Conservation (phyloP, 2,329 filamentous ascomycete species). For the Albophoma yamanashiensis region DNA sequence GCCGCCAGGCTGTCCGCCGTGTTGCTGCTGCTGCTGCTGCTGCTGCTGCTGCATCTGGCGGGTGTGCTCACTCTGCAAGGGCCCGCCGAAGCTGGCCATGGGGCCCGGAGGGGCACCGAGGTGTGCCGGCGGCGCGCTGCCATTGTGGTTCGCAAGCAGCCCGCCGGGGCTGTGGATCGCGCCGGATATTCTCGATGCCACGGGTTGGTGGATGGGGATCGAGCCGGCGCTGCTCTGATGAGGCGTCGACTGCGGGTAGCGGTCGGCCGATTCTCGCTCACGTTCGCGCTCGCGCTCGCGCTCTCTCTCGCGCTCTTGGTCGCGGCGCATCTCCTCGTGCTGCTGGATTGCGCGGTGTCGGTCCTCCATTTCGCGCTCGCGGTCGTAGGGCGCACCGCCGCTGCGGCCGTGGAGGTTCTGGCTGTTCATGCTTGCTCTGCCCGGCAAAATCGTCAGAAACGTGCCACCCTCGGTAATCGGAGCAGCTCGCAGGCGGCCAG, state of each 20-base stretch:
- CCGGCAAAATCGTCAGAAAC: constrained; percentile 1
- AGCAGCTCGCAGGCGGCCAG: not conserved
- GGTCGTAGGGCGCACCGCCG: constrained; percentile 31
- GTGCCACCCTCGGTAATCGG: not conserved
- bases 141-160: constrained; percentile 64
- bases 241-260: constrained; percentile 56
- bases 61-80: constrained; percentile 40
- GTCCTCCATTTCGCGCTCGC: constrained; percentile 38
- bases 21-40: constrained; percentile 19
- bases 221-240: constrained; percentile 84
- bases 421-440: constrained; percentile 31
- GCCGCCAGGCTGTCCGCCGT: constrained; percentile 36
- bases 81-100: constrained; percentile 40
- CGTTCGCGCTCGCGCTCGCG: constrained; percentile 51
- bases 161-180: constrained; percentile 90
- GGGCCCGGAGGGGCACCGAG: constrained; percentile 41
- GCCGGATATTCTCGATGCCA: constrained; percentile 68
- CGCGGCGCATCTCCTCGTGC: constrained; percentile 36
- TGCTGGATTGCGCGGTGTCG: constrained; percentile 35
- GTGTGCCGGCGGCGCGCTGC: constrained; percentile 41
- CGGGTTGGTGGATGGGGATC: constrained; percentile 87
- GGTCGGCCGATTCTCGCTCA: constrained; percentile 56
- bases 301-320: constrained; percentile 45
- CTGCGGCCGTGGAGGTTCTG: constrained; percentile 30
- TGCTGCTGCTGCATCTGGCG: constrained; percentile 41